These are phyloP conservation scores for Kazachstania kunashirensis DNA, from an alignment of 805 yeast species.

Conservation along the genomic window DNA sequence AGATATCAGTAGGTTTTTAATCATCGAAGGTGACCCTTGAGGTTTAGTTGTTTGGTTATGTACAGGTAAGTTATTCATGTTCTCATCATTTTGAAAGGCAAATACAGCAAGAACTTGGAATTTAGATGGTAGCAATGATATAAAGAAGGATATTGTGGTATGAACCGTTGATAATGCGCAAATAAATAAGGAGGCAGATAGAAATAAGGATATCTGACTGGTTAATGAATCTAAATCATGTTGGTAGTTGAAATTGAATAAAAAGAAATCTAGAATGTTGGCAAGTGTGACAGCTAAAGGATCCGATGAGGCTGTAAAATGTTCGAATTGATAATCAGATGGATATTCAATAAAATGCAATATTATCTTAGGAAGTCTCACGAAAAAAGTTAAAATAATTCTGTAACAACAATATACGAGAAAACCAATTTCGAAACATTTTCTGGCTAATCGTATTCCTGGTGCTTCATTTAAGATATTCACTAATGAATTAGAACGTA, in stretches of 20 bases:
- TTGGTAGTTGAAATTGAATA: conserved; percentile 26
- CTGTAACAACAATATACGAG: conserved; percentile 32
- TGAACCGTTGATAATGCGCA: conserved; percentile 58
- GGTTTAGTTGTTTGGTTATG: conserved; percentile 4
- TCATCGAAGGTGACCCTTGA: conserved; percentile 31
- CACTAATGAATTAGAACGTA: conserved; percentile 19
- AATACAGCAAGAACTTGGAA: conserved; percentile 25
- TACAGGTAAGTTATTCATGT: conserved; percentile 13
- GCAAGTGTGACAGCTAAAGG: conserved; percentile 34
- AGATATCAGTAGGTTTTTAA: conserved; percentile 32
- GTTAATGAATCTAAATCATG: conserved; percentile 31
- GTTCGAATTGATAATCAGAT: conserved; percentile 13
- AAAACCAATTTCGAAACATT: conserved; percentile 18
- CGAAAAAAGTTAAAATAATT: conserved; percentile 24
- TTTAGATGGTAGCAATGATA: conserved; percentile 31
- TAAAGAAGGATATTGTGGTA: conserved; percentile 47
- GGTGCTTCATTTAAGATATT: conserved; percentile 11
- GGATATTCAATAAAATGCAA: conserved; percentile 13
- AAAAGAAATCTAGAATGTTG: conserved; percentile 26
- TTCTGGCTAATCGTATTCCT: conserved; percentile 10
- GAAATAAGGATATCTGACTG: conserved; percentile 35
- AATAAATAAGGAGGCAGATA: conserved; percentile 50
- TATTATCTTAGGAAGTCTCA: conserved; percentile 22
- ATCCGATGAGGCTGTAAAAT: conserved; percentile 21
- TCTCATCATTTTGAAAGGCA: conserved; percentile 17